Conservation (phyloP, 2,329 filamentous ascomycete genomes). For the Xylariaceae sp. region DNA sequence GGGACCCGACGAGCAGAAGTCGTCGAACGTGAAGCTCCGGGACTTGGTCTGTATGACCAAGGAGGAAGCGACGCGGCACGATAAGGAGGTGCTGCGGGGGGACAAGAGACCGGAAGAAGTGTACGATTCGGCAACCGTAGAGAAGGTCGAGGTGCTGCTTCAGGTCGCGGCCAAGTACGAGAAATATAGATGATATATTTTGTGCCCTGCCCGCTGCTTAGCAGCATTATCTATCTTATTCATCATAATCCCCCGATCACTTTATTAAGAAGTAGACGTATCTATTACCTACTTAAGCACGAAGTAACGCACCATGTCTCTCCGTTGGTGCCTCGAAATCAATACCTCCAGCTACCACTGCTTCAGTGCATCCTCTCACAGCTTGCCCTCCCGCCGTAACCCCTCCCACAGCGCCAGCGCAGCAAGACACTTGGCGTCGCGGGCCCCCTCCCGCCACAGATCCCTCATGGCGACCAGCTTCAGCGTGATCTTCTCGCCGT, state of each 20-base stretch:
- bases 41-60: conserved; percentile 42
- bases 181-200: conserved; percentile 45
- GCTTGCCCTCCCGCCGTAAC: conserved; percentile 49
- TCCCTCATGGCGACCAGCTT: conserved; percentile 60
- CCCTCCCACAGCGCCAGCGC: conserved; percentile 63
- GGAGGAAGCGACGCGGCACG: conserved; percentile 60
- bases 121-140: conserved; percentile 70
- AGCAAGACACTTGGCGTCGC: conserved; percentile 62
- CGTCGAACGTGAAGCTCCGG: conserved; percentile 57
- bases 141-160: conserved; percentile 67
- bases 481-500: conserved; percentile 65
- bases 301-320: background rate
- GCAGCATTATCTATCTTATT: background rate
- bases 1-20: conserved; percentile 74
- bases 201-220: background rate
- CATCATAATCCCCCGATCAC: background rate
- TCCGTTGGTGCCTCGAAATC: background rate
- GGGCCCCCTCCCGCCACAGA: conserved; percentile 59
- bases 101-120: conserved; percentile 69
- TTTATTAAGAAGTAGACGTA: conserved; percentile 7
- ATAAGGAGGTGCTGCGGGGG: conserved; percentile 75
- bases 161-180: conserved; percentile 68
- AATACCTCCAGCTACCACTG: background rate
- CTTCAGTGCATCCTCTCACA: conserved; percentile 7
- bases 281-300: background rate